Conservation (phyloP, 164 flowering plant genomes). For the Nelumbo lutea region DNA sequence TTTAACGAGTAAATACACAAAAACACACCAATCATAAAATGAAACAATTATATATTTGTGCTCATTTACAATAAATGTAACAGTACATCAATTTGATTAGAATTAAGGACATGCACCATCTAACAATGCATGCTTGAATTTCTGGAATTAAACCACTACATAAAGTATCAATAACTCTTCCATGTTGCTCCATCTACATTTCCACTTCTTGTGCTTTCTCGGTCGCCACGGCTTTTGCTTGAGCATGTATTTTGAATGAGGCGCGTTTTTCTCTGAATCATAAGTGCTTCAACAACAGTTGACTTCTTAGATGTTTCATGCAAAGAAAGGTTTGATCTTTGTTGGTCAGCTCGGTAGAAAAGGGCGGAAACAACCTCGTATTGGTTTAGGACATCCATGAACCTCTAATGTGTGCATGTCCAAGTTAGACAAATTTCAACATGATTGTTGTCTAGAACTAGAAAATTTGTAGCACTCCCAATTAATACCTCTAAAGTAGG, state of each 20-base stretch:
- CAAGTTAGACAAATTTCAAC: conserved; percentile 10
- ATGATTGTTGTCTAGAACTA: background rate
- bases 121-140: no score
- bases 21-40: no score
- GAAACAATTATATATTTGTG: no score
- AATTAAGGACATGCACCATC: no score
- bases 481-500: conserved; percentile 70
- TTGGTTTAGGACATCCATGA: conserved; percentile 52
- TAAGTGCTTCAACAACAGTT: conserved; percentile 69
- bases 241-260: conserved; percentile 67
- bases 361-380: conserved; percentile 71
- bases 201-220: conserved; percentile 82
- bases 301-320: conserved; percentile 82
- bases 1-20: no score
- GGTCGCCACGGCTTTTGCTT: conserved; percentile 59
- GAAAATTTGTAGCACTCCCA: background rate
- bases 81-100: no score
- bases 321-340: conserved; percentile 62
- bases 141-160: conserved; percentile 32
- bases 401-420: conserved; percentile 49
- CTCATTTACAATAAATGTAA: no score
- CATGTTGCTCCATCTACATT: conserved; percentile 89
- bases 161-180: conserved; percentile 75
- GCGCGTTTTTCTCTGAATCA: conserved; percentile 64
- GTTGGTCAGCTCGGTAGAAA: conserved; percentile 76